These are phyloP conservation scores for Rhexocercosporidium sp. DNA, from an alignment of 2,329 filamentous ascomycete species.

Conservation along the genomic window DNA sequence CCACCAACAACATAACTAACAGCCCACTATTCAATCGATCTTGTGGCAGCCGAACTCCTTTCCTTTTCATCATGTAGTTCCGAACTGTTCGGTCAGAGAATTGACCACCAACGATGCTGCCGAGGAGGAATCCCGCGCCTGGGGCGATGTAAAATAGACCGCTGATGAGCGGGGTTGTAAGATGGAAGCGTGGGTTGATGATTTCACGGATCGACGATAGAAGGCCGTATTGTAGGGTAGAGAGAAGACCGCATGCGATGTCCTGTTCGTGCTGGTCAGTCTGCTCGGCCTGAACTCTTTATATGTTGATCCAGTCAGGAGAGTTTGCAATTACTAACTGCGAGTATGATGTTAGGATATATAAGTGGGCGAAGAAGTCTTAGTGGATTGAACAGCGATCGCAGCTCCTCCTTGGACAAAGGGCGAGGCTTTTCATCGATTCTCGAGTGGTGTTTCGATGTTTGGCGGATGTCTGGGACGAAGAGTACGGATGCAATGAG, in stretches of 20 bases:
- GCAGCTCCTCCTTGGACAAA: neutral
- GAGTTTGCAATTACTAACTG: neutral
- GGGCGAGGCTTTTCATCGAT: neutral
- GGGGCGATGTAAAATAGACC: slow-evolving; percentile 74
- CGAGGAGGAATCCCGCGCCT: slow-evolving; percentile 66
- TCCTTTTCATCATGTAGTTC: slow-evolving; percentile 46
- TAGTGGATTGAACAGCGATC: slow-evolving; percentile 4
- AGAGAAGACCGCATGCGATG: slow-evolving; percentile 24
- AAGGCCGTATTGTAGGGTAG: slow-evolving; percentile 53
- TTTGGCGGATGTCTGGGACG: slow-evolving; percentile 27
- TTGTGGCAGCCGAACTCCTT: slow-evolving; percentile 40
- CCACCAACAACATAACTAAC: slow-evolving; percentile 39
- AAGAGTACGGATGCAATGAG: slow-evolving; percentile 40
- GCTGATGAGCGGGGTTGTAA: slow-evolving; percentile 64
- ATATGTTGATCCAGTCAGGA: no score
- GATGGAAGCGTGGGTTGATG: slow-evolving; percentile 71
- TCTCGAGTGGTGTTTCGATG: neutral
- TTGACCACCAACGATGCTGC: slow-evolving; percentile 67
- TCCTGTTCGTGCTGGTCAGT: slow-evolving; percentile 16
- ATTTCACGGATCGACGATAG: slow-evolving; percentile 69
- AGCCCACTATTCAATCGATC: slow-evolving; percentile 44
- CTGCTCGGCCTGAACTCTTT: neutral
- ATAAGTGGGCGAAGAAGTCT: neutral
- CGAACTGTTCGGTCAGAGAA: slow-evolving; percentile 49
- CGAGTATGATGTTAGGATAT: slow-evolving; percentile 4